Evolutionary conservation across 1,139 yeast species (phyloP), one percentile per base, ranked within the genome.

Genomic region (Pichia cactophila): DNA sequence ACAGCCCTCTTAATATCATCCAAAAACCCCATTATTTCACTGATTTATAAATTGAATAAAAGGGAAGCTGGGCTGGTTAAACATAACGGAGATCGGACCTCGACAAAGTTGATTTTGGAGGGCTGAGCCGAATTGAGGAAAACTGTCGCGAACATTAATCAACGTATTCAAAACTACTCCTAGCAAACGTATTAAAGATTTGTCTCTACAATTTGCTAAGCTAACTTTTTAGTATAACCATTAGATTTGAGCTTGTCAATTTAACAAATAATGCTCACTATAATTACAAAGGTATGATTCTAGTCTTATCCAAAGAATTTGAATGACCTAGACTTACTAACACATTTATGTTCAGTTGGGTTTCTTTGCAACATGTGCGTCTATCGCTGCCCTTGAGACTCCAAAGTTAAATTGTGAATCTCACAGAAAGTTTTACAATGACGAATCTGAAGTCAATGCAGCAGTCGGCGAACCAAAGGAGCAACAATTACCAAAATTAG

Each of bases 401-500:
- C 9, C 43, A 35, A 14, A 20, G 14, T 38, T 51, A 20, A 42
- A 40, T 14, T 51, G 52, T 41, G 54, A 51, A 37, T 47, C 45
- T 3, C 49, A 45, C 14, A 73, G 86, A 53, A 67, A 64, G 33
- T 83, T 84, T 60, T 84, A 86, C 62, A 52, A 50, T 9, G 84
- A 78, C 53, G 81, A 79, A 56, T 83, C 80, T 46, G 69, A 71
- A 43, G 66, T 67, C 41, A 71, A 70, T 57, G 87, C 80, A 20
- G 75, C 77, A 0, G 69, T 79, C n/a, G 35, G 35, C 5, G 38
- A 16, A 35, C 20, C 23, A 35, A 35, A n/a, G 4, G 23, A 35
- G 38, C 38, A 20, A 35, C 20, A 16, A 16, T 35, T 35, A 67
- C 33, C 50, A 68, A 72, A 55, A 54, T 66, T 36, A 61, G 72